These are phyloP conservation scores for Mortierella sp. DNA, from an alignment of 371 early-diverging fungal genomes.

Conservation along the genomic window DNA sequence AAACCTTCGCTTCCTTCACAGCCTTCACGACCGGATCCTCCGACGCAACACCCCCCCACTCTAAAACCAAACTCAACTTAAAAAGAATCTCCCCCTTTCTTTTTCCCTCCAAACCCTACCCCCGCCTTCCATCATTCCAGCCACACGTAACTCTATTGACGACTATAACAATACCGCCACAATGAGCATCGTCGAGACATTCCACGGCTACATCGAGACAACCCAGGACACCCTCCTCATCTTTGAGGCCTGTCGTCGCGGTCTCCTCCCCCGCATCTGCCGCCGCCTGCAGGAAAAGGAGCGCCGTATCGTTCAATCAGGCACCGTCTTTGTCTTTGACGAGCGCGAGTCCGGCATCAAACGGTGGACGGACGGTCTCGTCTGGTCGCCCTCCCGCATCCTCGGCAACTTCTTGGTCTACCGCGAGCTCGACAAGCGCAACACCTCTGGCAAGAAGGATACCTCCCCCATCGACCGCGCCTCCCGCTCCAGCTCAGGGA, in stretches of 20 bases:
- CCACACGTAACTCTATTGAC: not conserved
- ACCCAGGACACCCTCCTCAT: slow-evolving; percentile 82
- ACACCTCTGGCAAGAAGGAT: slow-evolving; percentile 44
- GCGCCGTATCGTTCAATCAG: slow-evolving; percentile 76
- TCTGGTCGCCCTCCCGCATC: slow-evolving; percentile 89
- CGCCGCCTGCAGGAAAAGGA: slow-evolving; percentile 82
- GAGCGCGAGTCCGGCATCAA: slow-evolving; percentile 88
- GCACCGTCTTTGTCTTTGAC: slow-evolving; percentile 84
- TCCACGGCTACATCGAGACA: slow-evolving; percentile 78
- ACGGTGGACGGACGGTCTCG: slow-evolving; percentile 91
- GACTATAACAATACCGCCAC: not conserved
- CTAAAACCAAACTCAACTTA: slow-evolving; percentile 11
- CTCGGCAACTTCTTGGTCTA: slow-evolving; percentile 85
- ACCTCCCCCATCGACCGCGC: slow-evolving; percentile 38
- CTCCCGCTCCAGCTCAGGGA: slow-evolving; percentile 35
- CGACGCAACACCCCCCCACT: not conserved
- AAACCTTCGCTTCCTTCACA: not conserved
- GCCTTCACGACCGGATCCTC: not conserved
- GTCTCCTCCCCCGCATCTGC: slow-evolving; percentile 72
- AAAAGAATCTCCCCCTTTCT: slow-evolving; percentile 2
- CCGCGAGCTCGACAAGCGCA: slow-evolving; percentile 74
- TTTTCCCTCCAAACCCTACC: slow-evolving; percentile 6
- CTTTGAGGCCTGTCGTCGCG: slow-evolving; percentile 82
- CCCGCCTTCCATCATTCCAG: not conserved
- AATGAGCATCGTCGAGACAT: slow-evolving; percentile 73